Evolutionary conservation across 139 green algal genomes (phyloP), one percentile per base, ranked within the genome.

Genomic region (Axilococcus clingmanii): DNA sequence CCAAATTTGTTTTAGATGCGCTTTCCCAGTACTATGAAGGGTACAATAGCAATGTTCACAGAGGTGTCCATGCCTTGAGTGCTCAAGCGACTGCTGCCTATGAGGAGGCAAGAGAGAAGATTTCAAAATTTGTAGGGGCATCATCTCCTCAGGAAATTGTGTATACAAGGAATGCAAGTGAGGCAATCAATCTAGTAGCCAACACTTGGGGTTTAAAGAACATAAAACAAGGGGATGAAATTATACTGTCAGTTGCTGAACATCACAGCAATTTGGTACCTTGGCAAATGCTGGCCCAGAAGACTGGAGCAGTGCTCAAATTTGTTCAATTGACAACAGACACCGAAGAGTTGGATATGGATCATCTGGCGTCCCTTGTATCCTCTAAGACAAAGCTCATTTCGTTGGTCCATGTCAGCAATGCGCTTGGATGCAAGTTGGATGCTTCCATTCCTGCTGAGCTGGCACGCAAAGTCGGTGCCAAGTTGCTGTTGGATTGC

Each of bases 251-350:
- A 7, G 89, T 96, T 5, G 85, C 87, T 36, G 93, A 98, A 81
- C 90, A 97, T 67, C 93, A 99, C 76, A 86, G 71, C 79, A 98
- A 97, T 66, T 51, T 98, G 28, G 91, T 98, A 29, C 93, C 92
- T 6, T 99, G 93, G 93, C 93, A 99, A 77, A 41, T 98, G 35
- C 48, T 96, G 44, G 79, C 79, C 15, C 38, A 84, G 56, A 66
- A 66, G 9, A 96, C 78, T 19, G 88, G 92, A n/a, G 78, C 77
- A 8, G 61, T 48, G 17, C 50, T 71, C 15, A 65, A 64, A 50
- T 66, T 62, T 60, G 63, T 88, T 36, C 29, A 44, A 22, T 72
- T 89, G 23, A 85, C 74, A 12, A 46, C 51, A 20, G 67, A 76
- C 27, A 79, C 48, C 31, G 66, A 87, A 60, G 63, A 84, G 59